Evolutionary conservation across 1,139 yeast species (phyloP), one percentile per base, ranked within the genome.

Genomic region (Pichia cactophila): DNA sequence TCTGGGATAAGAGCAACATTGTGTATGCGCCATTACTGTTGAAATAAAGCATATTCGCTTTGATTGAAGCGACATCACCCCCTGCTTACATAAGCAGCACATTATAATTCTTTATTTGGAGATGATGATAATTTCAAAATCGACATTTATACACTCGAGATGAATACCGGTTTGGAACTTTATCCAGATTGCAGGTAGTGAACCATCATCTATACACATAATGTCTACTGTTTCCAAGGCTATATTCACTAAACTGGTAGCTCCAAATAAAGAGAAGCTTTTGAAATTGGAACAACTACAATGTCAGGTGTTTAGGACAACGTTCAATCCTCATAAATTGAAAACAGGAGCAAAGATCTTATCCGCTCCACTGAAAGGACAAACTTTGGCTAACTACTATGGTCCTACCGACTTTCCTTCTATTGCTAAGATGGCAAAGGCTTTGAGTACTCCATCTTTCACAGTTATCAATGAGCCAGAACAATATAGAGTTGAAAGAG

Each of bases 341-440:
- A 78, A 96, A 63, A 86, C 87, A 33, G 96, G 96, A 37, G 71
- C 89, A 45, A 84, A 85, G 64, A 80, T 86, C 37, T 74, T 89
- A 55, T 74, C 83, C 46, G 78, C 81, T 45, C 84, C 87, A 39
- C 75, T 89, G 54, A 80, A 78, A 62, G 97, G 97, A 35, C 87
- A 86, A 33, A 72, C 80, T 39, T 66, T 87, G 45, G 80, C 81
- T 47, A 71, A 77, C 54, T 89, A 88, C 66, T 89, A 89, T 64
- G 95, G 95, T 45, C 80, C 78, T 46, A 83, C 87, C 56, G 81
- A 78, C 56, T 75, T 82, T 62, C 81, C 87, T 44, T 83, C 79
- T 39, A 81, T 78, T 26, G 50, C 64, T 16, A 54, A 57, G 42
- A 46, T 62, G 42, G 56, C 56, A 11, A 58, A 49, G 35, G 40